These are phyloP conservation scores for Tarenaya hassleriana DNA, from an alignment of 345 rosid species.

Conservation along the genomic window DNA sequence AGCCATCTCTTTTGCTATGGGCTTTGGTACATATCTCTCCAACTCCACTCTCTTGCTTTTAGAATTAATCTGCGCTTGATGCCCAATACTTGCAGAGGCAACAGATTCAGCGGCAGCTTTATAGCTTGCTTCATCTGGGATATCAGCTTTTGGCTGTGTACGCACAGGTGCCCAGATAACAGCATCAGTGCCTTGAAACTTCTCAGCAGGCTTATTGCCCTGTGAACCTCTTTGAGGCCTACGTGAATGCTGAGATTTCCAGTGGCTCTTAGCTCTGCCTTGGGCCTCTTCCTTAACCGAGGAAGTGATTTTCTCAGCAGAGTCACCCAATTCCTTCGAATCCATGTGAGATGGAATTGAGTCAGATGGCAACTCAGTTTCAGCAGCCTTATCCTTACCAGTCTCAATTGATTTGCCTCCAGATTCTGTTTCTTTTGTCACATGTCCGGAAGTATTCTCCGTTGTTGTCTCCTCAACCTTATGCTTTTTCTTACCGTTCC, in stretches of 20 bases:
- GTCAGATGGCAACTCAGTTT: slow-evolving; percentile 21
- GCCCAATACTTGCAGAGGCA: slow-evolving; percentile 40
- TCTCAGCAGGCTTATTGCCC: slow-evolving; percentile 49
- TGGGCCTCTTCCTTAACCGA: slow-evolving; percentile 48
- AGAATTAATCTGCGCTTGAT: slow-evolving; percentile 48
- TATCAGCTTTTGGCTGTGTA: slow-evolving; percentile 54
- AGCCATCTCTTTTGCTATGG: slow-evolving; percentile 81
- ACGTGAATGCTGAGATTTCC: slow-evolving; percentile 69
- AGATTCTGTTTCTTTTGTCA: slow-evolving; percentile 34
- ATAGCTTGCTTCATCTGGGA: slow-evolving; percentile 38
- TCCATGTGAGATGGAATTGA: slow-evolving; percentile 29
- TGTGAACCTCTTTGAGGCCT: slow-evolving; percentile 44
- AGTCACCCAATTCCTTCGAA: slow-evolving; percentile 40
- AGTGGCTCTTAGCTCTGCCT: slow-evolving; percentile 41
- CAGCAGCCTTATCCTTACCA: slow-evolving; percentile 36
- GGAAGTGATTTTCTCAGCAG: slow-evolving; percentile 39
- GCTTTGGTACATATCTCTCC: slow-evolving; percentile 84
- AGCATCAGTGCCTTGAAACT: slow-evolving; percentile 42
- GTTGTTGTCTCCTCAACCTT: slow-evolving; percentile 52
- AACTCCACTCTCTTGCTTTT: slow-evolving; percentile 83
- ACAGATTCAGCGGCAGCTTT: slow-evolving; percentile 34
- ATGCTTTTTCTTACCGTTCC: slow-evolving; percentile 53
- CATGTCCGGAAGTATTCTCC: slow-evolving; percentile 24
- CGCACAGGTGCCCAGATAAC: slow-evolving; percentile 88
- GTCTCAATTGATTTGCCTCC: slow-evolving; percentile 31